These are phyloP conservation scores for Podaxis sp. DNA, from an alignment of 768 basidiomycete genomes.

Conservation along the genomic window DNA sequence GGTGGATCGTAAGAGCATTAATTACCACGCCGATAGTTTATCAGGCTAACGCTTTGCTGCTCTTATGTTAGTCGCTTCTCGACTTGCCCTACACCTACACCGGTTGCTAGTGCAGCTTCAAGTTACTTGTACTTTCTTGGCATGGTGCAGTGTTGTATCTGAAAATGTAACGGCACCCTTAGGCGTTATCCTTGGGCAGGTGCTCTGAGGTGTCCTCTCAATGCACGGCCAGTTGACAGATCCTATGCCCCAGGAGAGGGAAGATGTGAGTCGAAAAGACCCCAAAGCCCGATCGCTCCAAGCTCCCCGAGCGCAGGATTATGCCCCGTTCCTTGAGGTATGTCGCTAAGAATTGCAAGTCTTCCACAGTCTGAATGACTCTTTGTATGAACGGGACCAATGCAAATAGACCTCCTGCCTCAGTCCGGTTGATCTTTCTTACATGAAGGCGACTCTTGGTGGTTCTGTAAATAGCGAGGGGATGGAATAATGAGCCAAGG, in stretches of 20 bases:
- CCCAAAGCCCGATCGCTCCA: background rate
- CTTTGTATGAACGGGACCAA: background rate
- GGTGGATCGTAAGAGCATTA: too few relatives aligned
- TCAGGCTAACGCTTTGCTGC: too few relatives aligned
- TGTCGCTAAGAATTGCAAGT: background rate
- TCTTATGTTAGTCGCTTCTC: too few relatives aligned
- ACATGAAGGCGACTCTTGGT: background rate
- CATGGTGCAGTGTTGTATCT: too few relatives aligned
- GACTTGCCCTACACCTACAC: too few relatives aligned
- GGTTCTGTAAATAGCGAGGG: background rate
- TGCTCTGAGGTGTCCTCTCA: background rate
- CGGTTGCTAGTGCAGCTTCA: too few relatives aligned
- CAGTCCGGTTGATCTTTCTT: background rate
- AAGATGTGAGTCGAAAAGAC: background rate
- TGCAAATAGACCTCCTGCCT: background rate
- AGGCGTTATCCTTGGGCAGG: too few relatives aligned
- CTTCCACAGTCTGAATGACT: background rate
- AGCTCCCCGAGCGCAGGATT: background rate
- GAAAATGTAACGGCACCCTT: too few relatives aligned
- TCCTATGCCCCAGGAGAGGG: background rate
- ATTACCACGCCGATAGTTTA: too few relatives aligned
- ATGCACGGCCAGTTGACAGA: background rate
- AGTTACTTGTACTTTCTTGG: too few relatives aligned
- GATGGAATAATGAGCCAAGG: background rate
- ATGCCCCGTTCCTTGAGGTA: background rate